Conservation (phyloP, 2,329 filamentous ascomycete species). For the Leptographium wingfieldii region DNA sequence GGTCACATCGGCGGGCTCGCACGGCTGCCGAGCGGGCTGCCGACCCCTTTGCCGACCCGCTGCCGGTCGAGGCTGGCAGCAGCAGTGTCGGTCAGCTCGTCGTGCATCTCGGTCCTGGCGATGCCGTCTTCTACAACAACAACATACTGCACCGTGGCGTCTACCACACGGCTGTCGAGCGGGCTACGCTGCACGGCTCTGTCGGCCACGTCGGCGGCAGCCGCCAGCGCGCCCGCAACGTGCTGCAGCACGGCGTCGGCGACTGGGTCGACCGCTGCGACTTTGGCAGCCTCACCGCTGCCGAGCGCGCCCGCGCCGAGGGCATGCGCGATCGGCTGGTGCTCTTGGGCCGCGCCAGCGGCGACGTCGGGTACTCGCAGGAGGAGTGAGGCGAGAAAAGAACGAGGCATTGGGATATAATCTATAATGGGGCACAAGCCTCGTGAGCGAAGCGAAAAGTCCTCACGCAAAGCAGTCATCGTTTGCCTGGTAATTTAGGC, state of each 20-base stretch:
- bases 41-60: conserved; percentile 44
- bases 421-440: background rate
- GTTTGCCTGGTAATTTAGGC: background rate
- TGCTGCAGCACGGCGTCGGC: conserved; percentile 62
- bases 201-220: conserved; percentile 49
- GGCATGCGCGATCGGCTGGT: conserved; percentile 52
- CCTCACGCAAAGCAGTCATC: no score
- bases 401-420: background rate
- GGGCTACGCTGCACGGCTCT: conserved; percentile 61
- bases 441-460: background rate
- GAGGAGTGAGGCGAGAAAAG: conserved; percentile 26
- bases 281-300: conserved; percentile 23
- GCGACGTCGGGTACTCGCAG: conserved; percentile 51
- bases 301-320: conserved; percentile 37
- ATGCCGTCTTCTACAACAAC: conserved; percentile 81
- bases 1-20: conserved; percentile 57
- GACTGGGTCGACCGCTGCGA: conserved; percentile 49
- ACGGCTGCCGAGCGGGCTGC: conserved; percentile 58
- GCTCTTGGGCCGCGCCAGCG: conserved; percentile 45
- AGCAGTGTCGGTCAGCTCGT: conserved; percentile 35
- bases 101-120: conserved; percentile 58
- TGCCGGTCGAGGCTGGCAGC: conserved; percentile 43
- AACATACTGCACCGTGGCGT: conserved; percentile 70
- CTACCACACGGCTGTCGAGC: conserved; percentile 45
- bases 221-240: conserved; percentile 50